Percentiles rank a stretch among this genome's conserved stretches.
These are phyloP conservation scores for Globisporangium uncinulatum DNA, from an alignment of 352 stramenopile species.

Conservation along the genomic window DNA sequence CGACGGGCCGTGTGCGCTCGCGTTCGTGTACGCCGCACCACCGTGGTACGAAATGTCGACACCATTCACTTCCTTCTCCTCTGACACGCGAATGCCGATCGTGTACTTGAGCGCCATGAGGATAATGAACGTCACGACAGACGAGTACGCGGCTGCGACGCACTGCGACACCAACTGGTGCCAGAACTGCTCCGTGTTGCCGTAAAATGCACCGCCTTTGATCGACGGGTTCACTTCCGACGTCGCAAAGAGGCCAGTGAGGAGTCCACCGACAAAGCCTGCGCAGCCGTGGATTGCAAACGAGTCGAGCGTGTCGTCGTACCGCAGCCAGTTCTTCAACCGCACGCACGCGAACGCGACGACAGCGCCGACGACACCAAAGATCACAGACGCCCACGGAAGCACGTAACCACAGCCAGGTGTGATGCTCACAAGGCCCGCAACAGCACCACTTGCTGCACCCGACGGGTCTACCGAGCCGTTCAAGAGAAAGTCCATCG, in stretches of 20 bases:
- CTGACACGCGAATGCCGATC: conserved; percentile 62
- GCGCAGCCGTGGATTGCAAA: conserved; percentile 70
- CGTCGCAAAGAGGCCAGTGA: conserved; percentile 63
- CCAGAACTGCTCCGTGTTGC: conserved; percentile 19
- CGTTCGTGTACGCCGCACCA: conserved; percentile 52
- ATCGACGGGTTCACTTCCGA: conserved; percentile 31
- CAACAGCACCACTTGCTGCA: conserved; percentile 51
- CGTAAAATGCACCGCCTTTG: conserved; percentile 24
- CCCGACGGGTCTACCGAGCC: conserved; percentile 63
- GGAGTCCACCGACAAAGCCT: conserved; percentile 52
- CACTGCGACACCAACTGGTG: conserved; percentile 31
- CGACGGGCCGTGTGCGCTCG: conserved; percentile 25
- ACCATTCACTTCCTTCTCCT: conserved; percentile 73
- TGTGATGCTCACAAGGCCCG: conserved; percentile 64
- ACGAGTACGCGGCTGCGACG: conserved; percentile 60
- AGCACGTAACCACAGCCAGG: conserved; percentile 67
- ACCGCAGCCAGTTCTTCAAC: conserved; percentile 62
- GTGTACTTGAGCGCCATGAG: conserved; percentile 66
- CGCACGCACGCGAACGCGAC: conserved; percentile 48
- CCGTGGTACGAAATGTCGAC: conserved; percentile 79
- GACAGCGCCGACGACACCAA: conserved; percentile 54
- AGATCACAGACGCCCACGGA: conserved; percentile 63
- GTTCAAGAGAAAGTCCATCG: conserved; percentile 41
- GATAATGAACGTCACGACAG: conserved; percentile 64
- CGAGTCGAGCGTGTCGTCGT: conserved; percentile 80